phyloP scores from a whole-genome alignment of 169 alveolate genomes.

The Plasmodium chabaudi region DNA sequence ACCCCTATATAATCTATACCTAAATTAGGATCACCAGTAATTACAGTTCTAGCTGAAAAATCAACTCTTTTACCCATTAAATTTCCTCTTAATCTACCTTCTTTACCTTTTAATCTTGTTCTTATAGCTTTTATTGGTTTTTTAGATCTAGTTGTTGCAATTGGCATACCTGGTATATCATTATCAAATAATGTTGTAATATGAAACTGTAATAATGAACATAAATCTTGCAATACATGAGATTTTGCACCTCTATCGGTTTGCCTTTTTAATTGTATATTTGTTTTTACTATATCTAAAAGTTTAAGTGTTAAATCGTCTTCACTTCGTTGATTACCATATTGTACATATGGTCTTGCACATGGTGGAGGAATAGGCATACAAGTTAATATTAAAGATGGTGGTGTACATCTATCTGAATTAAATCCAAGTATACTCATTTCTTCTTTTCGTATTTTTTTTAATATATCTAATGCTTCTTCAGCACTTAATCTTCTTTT shows the following conservation, averaged over 20 bases:
- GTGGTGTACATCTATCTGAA: constrained; percentile 94
- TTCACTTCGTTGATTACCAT: constrained; percentile 95
- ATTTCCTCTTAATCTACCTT: constrained; percentile 99
- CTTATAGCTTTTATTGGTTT: constrained; percentile 98
- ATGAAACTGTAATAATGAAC: constrained; percentile 94
- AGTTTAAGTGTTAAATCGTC: constrained; percentile 98
- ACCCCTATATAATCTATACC: constrained; percentile 97
- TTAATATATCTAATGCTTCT: constrained; percentile 91
- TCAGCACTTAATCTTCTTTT: constrained; percentile 89
- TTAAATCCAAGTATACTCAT: constrained; percentile 95
- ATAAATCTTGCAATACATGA: constrained; percentile 94
- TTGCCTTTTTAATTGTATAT: constrained; percentile 91
- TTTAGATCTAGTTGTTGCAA: constrained; percentile 96
- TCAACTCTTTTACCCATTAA: constrained; percentile 99
- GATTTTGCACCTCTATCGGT: constrained; percentile 93
- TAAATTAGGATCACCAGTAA: constrained; percentile 99
- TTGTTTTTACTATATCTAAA: constrained; percentile 96
- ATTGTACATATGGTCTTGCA: constrained; percentile 98
- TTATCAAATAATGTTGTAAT: constrained; percentile 98
- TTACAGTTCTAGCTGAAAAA: constrained; percentile 99
- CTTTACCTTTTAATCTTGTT: constrained; percentile 99
- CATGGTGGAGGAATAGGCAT: constrained; percentile 99
- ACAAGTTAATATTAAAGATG: constrained; percentile 95
- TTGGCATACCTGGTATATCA: constrained; percentile 97
- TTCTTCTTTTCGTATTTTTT: constrained; percentile 92